phyloP scores from a whole-genome alignment of 1,284 basidiomycete genomes.

The Trametes versicolor region DNA sequence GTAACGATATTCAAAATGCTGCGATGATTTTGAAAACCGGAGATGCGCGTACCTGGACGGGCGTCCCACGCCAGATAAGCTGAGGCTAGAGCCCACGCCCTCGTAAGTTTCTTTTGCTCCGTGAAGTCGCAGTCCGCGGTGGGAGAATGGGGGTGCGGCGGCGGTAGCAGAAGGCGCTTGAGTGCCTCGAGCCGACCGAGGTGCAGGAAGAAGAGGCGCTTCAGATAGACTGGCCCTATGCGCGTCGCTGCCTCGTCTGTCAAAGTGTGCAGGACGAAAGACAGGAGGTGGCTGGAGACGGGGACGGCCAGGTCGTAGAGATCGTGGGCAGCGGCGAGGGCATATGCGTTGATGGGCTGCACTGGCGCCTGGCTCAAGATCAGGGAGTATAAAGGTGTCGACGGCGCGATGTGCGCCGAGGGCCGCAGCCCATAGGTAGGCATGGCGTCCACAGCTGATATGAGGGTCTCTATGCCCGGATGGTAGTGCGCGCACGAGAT shows the following conservation, averaged over 20 bases:
- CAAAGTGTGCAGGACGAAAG: constrained; percentile 45
- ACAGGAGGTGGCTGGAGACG: constrained; percentile 48
- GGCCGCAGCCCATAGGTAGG: constrained; percentile 45
- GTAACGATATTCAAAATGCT: constrained; percentile 3
- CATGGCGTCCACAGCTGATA: constrained; percentile 45
- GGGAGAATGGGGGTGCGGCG: constrained; percentile 49
- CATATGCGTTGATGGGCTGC: constrained; percentile 48
- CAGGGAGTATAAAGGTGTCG: constrained; percentile 43
- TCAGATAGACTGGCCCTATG: constrained; percentile 51
- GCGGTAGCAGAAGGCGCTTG: constrained; percentile 49
- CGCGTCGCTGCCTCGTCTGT: constrained; percentile 46
- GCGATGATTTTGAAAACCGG: constrained; percentile 2
- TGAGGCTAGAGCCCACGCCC: constrained; percentile 52
- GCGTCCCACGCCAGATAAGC: constrained; percentile 53
- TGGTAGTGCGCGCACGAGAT: constrained; percentile 49
- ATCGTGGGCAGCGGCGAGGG: constrained; percentile 46
- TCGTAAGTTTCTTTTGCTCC: constrained; percentile 51
- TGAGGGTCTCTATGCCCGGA: constrained; percentile 45
- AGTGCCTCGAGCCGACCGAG: constrained; percentile 52
- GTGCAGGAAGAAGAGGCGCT: constrained; percentile 52
- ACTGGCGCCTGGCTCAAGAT: constrained; percentile 48
- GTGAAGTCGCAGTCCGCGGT: constrained; percentile 48
- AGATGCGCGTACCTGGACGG: constrained; percentile 44
- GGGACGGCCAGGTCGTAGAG: constrained; percentile 50
- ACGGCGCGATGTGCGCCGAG: constrained; percentile 37